Evolutionary conservation across 2,329 filamentous ascomycete species (phyloP).

Genomic region (Stachybotrys elegans): DNA sequence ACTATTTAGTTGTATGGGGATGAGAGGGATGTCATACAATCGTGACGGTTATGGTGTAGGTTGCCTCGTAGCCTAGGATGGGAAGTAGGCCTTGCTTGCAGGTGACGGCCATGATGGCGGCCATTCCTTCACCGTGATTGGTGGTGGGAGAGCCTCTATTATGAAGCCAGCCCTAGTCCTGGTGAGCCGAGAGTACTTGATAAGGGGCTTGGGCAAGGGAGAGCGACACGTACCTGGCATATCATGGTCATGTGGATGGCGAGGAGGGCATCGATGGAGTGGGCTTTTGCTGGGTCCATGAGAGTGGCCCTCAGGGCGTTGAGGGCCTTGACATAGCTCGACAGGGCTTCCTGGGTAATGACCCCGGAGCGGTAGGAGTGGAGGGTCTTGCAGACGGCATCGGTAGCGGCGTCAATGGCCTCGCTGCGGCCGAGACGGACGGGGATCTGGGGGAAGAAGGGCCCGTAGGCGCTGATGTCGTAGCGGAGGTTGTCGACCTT

Average conservation of each 20-base stretch:
- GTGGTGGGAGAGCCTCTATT: conserved; percentile 16
- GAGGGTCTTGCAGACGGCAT: conserved; percentile 19
- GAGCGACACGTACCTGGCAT: conserved; percentile 20
- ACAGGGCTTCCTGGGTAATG: conserved; percentile 15
- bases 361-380: conserved; percentile 12
- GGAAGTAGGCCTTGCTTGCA: conserved; percentile 17
- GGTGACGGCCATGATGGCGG: conserved; percentile 22
- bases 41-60: conserved; percentile 23
- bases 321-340: conserved; percentile 25
- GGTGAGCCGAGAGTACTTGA: too few relatives aligned
- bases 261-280: conserved; percentile 27
- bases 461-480: conserved; percentile 41
- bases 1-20: too few relatives aligned
- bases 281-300: conserved; percentile 18
- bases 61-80: conserved; percentile 21
- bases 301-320: conserved; percentile 19
- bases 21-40: conserved; percentile 19
- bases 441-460: conserved; percentile 40
- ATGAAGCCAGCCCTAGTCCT: conserved; percentile 26
- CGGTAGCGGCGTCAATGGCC: conserved; percentile 36
- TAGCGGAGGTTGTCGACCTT: conserved; percentile 37
- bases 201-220: too few relatives aligned
- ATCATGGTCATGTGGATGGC: conserved; percentile 32
- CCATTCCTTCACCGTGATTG: conserved; percentile 26
- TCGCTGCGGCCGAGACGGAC: conserved; percentile 37